phyloP scores from a whole-genome alignment of 2,329 filamentous ascomycete genomes.

The Fusarium algeriense region DNA sequence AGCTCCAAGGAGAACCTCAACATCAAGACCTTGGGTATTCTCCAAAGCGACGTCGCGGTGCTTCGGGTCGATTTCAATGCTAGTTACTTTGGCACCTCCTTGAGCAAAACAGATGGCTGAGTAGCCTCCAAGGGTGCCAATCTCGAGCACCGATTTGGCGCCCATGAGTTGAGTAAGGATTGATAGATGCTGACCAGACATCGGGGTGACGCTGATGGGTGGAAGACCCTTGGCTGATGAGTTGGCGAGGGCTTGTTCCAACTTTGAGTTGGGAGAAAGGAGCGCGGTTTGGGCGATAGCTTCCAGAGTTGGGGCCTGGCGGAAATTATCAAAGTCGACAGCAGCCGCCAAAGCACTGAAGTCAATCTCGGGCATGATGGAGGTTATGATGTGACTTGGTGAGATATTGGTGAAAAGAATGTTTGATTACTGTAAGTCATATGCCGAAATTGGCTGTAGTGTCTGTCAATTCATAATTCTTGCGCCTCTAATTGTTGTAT shows the following conservation, averaged over 20 bases:
- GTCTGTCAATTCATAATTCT: background rate
- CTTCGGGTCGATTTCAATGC: conserved; percentile 62
- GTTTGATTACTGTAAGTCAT: no score
- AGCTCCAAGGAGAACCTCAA: conserved; percentile 60
- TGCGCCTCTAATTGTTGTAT: background rate
- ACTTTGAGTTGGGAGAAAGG: background rate
- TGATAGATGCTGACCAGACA: conserved; percentile 55
- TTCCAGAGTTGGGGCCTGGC: background rate
- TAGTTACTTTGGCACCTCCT: conserved; percentile 55
- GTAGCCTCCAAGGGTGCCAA: conserved; percentile 68
- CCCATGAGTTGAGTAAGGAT: conserved; percentile 53
- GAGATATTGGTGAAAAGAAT: no score
- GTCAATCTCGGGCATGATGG: background rate
- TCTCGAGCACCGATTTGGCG: conserved; percentile 60
- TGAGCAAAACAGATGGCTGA: conserved; percentile 64
- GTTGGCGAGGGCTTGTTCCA: conserved; percentile 48
- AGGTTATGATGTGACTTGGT: background rate
- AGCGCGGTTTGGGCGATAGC: background rate
- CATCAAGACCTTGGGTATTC: conserved; percentile 57
- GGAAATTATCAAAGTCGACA: background rate
- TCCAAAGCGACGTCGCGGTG: conserved; percentile 60
- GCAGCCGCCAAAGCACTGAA: background rate
- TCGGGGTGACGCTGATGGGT: conserved; percentile 52
- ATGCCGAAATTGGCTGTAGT: accelerated
- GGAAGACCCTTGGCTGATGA: conserved; percentile 52